Conservation (phyloP, 768 basidiomycete species). For the Tylopilus sp. region DNA sequence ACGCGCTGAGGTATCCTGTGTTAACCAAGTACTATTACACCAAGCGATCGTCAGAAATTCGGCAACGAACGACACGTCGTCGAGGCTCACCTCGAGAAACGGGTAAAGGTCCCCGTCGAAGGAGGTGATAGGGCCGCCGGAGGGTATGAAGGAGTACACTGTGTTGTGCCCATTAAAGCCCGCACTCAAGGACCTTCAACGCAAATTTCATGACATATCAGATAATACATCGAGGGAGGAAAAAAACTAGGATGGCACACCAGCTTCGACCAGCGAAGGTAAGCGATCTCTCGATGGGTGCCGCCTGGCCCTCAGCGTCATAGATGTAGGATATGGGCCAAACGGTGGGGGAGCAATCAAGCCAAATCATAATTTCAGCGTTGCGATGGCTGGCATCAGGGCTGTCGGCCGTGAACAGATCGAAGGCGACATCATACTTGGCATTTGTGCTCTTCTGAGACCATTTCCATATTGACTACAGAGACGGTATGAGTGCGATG, state of each 20-base stretch:
- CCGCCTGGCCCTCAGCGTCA: conserved; percentile 41
- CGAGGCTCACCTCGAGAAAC: conserved; percentile 53
- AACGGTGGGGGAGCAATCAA: conserved; percentile 51
- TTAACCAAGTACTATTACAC: conserved; percentile 54
- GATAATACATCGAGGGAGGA: background rate
- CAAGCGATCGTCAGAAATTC: background rate
- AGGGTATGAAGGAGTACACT: conserved; percentile 49
- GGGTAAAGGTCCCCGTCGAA: conserved; percentile 53
- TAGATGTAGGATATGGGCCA: conserved; percentile 53
- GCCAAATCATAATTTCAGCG: conserved; percentile 63
- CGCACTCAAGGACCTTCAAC: conserved; percentile 48
- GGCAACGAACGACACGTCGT: background rate
- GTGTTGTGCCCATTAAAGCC: conserved; percentile 53
- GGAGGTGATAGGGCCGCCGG: conserved; percentile 35
- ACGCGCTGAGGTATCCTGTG: conserved; percentile 41
- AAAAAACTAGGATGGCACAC: conserved; percentile 31
- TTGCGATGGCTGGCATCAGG: conserved; percentile 34
- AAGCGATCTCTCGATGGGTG: conserved; percentile 41
- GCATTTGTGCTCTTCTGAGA: conserved; percentile 40
- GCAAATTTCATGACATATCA: background rate
- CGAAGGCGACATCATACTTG: conserved; percentile 58
- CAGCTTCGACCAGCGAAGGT: conserved; percentile 50
- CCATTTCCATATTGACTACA: conserved; percentile 57
- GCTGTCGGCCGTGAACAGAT: conserved; percentile 56
- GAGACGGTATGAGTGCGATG: background rate